Conservation (phyloP, 2,329 filamentous ascomycete species). For the Torrubiellomyces zombiae region DNA sequence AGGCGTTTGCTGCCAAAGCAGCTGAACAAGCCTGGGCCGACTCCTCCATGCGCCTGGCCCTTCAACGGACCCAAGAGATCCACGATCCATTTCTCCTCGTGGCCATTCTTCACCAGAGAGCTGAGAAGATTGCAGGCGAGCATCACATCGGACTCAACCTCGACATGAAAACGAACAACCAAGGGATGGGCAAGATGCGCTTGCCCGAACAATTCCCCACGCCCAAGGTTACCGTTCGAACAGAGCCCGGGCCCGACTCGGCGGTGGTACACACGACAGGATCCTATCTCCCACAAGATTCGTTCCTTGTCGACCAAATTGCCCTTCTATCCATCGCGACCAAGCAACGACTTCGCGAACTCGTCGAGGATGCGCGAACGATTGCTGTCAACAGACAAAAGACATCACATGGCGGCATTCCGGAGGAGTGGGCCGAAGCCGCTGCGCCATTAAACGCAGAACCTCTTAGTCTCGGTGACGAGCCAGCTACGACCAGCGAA, state of each 20-base stretch:
- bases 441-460: slow-evolving; percentile 36
- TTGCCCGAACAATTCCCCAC: slow-evolving; percentile 30
- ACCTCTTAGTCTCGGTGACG: slow-evolving; percentile 15
- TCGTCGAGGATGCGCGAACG: slow-evolving; percentile 62
- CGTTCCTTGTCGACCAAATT: slow-evolving; percentile 65
- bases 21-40: slow-evolving; percentile 49
- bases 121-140: slow-evolving; percentile 39
- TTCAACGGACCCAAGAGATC: slow-evolving; percentile 49
- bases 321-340: slow-evolving; percentile 69
- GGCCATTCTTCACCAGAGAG: slow-evolving; percentile 40
- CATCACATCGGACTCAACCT: slow-evolving; percentile 38
- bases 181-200: slow-evolving; percentile 30
- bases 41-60: slow-evolving; percentile 44
- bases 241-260: slow-evolving; percentile 42
- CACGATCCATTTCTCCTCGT: slow-evolving; percentile 57
- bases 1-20: slow-evolving; percentile 48
- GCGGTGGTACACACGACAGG: slow-evolving; percentile 46
- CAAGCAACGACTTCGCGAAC: slow-evolving; percentile 57
- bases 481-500: slow-evolving; percentile 21
- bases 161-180: slow-evolving; percentile 32
- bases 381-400: slow-evolving; percentile 56
- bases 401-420: slow-evolving; percentile 65
- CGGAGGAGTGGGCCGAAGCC: slow-evolving; percentile 58
- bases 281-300: slow-evolving; percentile 58
- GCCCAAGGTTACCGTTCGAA: slow-evolving; percentile 36